Conservation (phyloP, 805 yeast genomes). For the Hanseniaspora nectarophila region DNA sequence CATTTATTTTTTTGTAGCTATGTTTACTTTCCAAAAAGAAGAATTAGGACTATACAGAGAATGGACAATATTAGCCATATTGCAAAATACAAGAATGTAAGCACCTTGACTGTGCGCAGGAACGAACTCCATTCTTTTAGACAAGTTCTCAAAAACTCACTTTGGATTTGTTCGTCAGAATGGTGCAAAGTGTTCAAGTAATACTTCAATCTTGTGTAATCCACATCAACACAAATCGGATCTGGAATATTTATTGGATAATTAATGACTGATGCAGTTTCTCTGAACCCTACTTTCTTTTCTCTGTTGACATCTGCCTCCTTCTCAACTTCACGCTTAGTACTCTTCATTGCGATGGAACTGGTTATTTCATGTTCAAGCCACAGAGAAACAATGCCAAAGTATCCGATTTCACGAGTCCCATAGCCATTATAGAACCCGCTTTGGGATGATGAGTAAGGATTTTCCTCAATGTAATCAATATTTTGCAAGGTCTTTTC, state of each 20-base stretch:
- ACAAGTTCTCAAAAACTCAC: neutral
- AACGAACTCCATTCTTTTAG: neutral
- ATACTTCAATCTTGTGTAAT: constrained; percentile 6
- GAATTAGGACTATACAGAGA: neutral
- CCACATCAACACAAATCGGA: constrained; percentile 1
- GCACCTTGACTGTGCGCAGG: neutral
- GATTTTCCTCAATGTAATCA: neutral
- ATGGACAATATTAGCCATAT: neutral
- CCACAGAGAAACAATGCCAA: constrained; percentile 3
- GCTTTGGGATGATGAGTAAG: neutral
- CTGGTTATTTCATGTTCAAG: neutral
- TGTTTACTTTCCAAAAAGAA: too few species aligned
- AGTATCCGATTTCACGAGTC: constrained; percentile 6
- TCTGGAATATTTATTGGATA: neutral
- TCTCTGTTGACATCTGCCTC: neutral
- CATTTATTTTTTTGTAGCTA: too few species aligned
- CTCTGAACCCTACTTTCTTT: constrained; percentile 5
- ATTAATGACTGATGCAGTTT: neutral
- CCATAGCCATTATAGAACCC: neutral
- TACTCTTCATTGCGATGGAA: too few species aligned
- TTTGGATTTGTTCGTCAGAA: neutral
- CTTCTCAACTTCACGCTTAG: neutral
- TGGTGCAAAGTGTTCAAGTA: neutral
- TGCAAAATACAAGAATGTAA: neutral
- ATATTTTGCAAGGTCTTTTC: neutral